Percentiles rank a stretch among this genome's conserved stretches.
These are phyloP conservation scores for Paraconiothyrium brasiliense DNA, from an alignment of 2,329 filamentous ascomycete species.

Conservation along the genomic window DNA sequence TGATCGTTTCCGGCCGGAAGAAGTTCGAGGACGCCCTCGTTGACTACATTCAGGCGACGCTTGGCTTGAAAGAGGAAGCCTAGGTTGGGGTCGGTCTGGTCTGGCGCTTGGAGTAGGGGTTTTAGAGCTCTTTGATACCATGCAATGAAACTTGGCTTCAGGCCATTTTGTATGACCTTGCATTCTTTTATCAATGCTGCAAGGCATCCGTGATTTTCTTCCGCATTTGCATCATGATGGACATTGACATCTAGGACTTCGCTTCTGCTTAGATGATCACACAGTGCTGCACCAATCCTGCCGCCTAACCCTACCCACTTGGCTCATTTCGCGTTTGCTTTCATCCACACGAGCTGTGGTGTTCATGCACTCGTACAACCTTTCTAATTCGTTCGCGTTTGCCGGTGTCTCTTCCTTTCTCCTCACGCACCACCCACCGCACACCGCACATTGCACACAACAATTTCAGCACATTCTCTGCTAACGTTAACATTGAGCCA, in stretches of 20 bases:
- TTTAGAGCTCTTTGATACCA: neutral
- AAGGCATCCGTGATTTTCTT: neutral
- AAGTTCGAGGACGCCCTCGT: neutral
- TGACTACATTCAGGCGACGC: neutral
- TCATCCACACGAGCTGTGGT: neutral
- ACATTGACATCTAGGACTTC: neutral
- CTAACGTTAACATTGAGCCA: constrained; percentile 12
- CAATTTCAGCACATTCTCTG: neutral
- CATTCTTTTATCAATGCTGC: neutral
- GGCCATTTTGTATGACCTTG: neutral
- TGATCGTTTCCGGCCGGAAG: neutral
- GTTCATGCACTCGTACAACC: neutral
- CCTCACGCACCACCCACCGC: neutral
- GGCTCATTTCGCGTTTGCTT: neutral
- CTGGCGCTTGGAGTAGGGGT: neutral
- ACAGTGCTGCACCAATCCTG: neutral
- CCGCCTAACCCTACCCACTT: neutral
- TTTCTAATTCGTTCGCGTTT: neutral
- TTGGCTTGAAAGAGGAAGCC: neutral
- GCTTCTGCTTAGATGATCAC: neutral
- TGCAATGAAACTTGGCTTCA: neutral
- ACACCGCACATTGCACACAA: neutral
- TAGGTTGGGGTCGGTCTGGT: neutral
- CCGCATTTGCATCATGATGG: neutral
- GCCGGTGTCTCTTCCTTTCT: neutral